These are phyloP conservation scores for Plantago ovata DNA, from an alignment of 257 asterid species.

Conservation along the genomic window DNA sequence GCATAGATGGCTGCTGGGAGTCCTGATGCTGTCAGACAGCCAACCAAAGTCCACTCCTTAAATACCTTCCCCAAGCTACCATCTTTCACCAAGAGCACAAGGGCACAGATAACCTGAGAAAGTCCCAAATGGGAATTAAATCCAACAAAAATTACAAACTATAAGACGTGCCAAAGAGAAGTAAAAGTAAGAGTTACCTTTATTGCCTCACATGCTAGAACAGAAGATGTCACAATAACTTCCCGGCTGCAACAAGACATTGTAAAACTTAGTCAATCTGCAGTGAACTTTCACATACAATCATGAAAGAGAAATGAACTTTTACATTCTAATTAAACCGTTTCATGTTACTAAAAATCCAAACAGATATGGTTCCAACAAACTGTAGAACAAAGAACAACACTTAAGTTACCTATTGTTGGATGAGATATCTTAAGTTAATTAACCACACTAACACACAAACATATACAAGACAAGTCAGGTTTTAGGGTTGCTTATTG, in stretches of 20 bases:
- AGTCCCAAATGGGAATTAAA: constrained; percentile 21
- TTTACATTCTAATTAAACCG: no score
- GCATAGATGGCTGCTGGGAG: constrained; percentile 97
- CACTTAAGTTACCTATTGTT: no score
- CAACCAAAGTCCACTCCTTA: constrained; percentile 79
- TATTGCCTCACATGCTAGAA: constrained; percentile 75
- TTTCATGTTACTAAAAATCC: no score
- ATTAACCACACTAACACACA: no score
- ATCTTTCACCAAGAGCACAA: constrained; percentile 69
- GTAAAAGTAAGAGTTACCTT: constrained; percentile 51
- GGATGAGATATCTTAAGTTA: no score
- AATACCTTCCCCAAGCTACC: constrained; percentile 64
- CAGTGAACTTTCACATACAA: background rate
- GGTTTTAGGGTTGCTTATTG: no score
- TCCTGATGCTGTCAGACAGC: constrained; percentile 91
- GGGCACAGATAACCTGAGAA: constrained; percentile 76
- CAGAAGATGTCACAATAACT: constrained; percentile 89
- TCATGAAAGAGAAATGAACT: no score
- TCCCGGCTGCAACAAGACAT: constrained; percentile 64
- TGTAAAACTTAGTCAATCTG: constrained; percentile 2
- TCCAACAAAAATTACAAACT: constrained; percentile 4
- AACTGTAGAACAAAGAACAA: no score
- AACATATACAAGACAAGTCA: no score
- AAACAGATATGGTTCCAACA: no score
- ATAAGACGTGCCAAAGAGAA: constrained; percentile 12